Evolutionary conservation across 2,329 filamentous ascomycete species (phyloP).

Genomic region (Paecilomyces sp.): DNA sequence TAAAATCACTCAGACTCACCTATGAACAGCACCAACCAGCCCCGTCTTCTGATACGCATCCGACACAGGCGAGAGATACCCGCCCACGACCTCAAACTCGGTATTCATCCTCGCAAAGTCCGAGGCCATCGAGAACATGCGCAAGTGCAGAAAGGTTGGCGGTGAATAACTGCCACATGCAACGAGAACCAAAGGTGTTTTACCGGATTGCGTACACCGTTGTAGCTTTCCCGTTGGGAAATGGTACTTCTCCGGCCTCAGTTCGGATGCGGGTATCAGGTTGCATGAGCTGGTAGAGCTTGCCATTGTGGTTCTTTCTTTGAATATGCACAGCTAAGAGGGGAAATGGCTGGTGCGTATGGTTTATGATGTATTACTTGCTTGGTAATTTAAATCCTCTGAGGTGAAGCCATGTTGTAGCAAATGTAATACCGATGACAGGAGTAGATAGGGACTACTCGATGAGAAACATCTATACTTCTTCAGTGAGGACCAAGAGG

Average conservation of each 20-base stretch:
- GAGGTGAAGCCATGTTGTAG: neutral
- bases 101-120: conserved; percentile 62
- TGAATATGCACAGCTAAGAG: neutral
- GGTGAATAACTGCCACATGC: conserved; percentile 52
- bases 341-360: neutral
- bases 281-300: neutral
- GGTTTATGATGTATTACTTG: neutral
- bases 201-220: conserved; percentile 1
- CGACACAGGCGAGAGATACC: conserved; percentile 63
- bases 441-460: neutral
- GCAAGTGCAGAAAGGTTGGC: conserved; percentile 64
- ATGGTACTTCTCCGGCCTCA: neutral
- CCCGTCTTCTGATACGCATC: conserved; percentile 66
- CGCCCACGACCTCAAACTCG: conserved; percentile 69
- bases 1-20: conserved; percentile 25
- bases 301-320: neutral
- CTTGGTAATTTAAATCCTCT: neutral
- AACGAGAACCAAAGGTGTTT: conserved; percentile 21
- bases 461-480: neutral
- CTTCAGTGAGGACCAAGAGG: neutral
- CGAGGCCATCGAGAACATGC: conserved; percentile 72
- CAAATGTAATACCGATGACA: neutral
- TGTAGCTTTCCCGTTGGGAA: neutral
- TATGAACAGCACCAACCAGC: conserved; percentile 59
- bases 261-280: neutral